Evolutionary conservation across 176 grass and related monocot species (phyloP), one percentile per base, ranked within the genome.

Genomic region (Carex scoparia): DNA sequence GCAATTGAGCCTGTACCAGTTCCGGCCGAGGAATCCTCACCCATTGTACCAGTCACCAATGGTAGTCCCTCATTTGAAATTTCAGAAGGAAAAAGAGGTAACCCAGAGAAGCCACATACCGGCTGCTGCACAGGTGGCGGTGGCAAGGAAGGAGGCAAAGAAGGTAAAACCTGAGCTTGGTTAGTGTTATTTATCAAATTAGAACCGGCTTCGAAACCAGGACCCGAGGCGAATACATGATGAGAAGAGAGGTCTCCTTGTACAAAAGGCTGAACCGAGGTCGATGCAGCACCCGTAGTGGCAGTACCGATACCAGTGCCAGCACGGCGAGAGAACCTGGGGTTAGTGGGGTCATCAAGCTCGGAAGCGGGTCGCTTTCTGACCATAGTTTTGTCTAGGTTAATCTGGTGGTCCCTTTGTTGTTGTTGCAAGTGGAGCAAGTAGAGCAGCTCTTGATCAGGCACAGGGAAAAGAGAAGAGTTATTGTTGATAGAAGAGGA

Each of bases 341-440:
- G 73, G 79, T 88, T 80, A 86, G 87, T 27, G 73, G 90, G 12
- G 85, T 86, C 81, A 82, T 94, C 92, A 35, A 91, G 79, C 82
- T 97, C 89, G 6, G 89, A 81, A 18, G 92, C 89, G 0, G 89
- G 95, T 75, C 95, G 87, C 92, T 98, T 98, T 61, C 95, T 88
- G 82, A 94, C 92, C 92, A 97, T 97, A 66, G 67, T 64, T 49
- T 84, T 59, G 67, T 84, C 56, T 35, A 80, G 80, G n/a, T 55
- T 10, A 54, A 30, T 10, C 40, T 83, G 77, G 9, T 68, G 70
- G 18, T 68, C 16, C 2, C 62, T 48, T 2, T 79, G 11, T 0
- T 89, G 19, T 7, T 86, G 83, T 73, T 94, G 90, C 68, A 89
- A 85, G 31, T 84, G 84, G 44, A 88, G 60, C 38, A 91, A 87